These are phyloP conservation scores for Chernovozyma aurita DNA, from an alignment of 1,139 yeast genomes.

Conservation along the genomic window DNA sequence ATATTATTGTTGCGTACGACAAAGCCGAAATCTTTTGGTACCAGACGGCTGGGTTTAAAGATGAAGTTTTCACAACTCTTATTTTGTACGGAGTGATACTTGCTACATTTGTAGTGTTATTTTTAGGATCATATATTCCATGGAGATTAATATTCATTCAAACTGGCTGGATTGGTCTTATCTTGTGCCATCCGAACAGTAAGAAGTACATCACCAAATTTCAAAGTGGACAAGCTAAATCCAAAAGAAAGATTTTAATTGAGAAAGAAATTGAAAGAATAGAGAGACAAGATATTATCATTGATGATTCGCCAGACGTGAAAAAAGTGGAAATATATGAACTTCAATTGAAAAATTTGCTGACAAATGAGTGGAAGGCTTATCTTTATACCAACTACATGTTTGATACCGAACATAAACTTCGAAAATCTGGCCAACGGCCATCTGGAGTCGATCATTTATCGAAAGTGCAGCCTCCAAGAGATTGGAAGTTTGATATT, in stretches of 20 bases:
- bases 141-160: constrained; percentile 57
- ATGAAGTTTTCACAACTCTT: constrained; percentile 65
- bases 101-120: constrained; percentile 32
- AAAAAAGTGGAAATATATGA: constrained; percentile 71
- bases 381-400: constrained; percentile 32
- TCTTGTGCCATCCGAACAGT: constrained; percentile 55
- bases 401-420: constrained; percentile 49
- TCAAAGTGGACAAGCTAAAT: constrained; percentile 7
- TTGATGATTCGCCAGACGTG: constrained; percentile 65
- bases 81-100: constrained; percentile 37
- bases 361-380: constrained; percentile 55
- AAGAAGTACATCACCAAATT: constrained; percentile 26
- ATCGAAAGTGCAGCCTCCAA: constrained; percentile 60
- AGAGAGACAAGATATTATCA: constrained; percentile 48
- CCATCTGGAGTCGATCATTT: constrained; percentile 65
- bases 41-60: constrained; percentile 68
- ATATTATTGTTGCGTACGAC: constrained; percentile 49
- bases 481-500: constrained; percentile 67
- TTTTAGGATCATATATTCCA: constrained; percentile 62
- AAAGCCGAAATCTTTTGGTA: constrained; percentile 51
- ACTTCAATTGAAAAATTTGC: constrained; percentile 60
- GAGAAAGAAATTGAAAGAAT: constrained; percentile 23
- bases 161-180: constrained; percentile 49
- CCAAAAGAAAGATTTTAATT: constrained; percentile 11
- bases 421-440: constrained; percentile 49